Evolutionary conservation across 208 protist species (phyloP), one percentile per base, ranked within the genome.

Genomic region (Acanthamoeba culbertsoni): DNA sequence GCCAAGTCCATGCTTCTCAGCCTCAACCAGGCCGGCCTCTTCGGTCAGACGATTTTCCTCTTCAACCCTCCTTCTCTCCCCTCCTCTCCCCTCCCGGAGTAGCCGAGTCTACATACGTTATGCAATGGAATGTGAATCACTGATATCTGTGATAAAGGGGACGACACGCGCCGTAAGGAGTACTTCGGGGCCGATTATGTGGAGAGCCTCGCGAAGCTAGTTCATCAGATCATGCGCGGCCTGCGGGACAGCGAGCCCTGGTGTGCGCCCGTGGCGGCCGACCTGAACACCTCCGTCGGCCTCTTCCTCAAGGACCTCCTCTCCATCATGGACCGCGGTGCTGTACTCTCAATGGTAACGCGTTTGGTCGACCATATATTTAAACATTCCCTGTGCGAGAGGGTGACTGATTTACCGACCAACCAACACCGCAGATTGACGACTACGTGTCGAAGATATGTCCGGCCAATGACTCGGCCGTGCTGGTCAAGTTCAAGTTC

Each of bases 221-320:
- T 94, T 14, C 23, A 68, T 7, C 26, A 37, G 84, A 12, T 94
- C 40, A 46, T 92, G 73, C 68, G 51, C 46, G 37, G 46, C 4
- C 84, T 92, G 3, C 48, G 46, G 20, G 14, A 37, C 51, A 35
- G 28, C 84, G 42, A 79, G 53, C 18, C 45, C 31, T 45, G 57
- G 68, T 79, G 68, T n/a, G 53, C 63, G 48, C 37, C 48, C 40
- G 37, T 93, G 2, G 94, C 62, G 14, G 75, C 65, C 1, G 57
- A 95, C 7, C 82, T 96, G 5, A 96, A 96, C n/a, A 73, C 57
- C 20, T 96, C 88, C 84, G 35, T 96, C 40, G 93, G 94, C 18
- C 43, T 95, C 0, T 97, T 97, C 40, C 35, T 96, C 18, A 59
- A 93, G 43, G 96, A 97, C 55, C 89, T 97, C n/a, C 94, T 96